Conservation (phyloP, 768 basidiomycete genomes). For the Butyriboletus loyo region DNA sequence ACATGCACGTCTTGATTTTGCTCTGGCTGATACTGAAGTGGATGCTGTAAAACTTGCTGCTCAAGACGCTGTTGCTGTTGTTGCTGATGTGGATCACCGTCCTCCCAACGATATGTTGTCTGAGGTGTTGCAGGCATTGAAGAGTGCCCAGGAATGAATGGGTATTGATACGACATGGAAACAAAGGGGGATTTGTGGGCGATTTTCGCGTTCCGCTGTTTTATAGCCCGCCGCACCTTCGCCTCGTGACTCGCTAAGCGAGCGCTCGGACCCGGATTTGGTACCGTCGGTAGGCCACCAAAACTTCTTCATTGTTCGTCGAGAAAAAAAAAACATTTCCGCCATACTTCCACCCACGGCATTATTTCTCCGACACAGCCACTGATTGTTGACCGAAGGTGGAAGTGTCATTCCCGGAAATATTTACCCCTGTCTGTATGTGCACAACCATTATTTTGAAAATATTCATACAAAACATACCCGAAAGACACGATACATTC, state of each 20-base stretch:
- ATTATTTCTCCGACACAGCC: not conserved
- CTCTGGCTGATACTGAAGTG: slow-evolving; percentile 35
- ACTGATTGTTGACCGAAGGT: not conserved
- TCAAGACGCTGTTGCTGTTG: slow-evolving; percentile 35
- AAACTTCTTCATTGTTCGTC: no score
- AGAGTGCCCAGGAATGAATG: slow-evolving; percentile 45
- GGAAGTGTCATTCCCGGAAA: not conserved
- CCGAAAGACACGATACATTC: not conserved
- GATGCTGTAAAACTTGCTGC: slow-evolving; percentile 40
- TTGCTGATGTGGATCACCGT: slow-evolving; percentile 31
- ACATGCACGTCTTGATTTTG: slow-evolving; percentile 23
- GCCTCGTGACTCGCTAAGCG: slow-evolving; percentile 26
- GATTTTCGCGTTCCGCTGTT: slow-evolving; percentile 25
- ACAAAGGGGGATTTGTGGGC: slow-evolving; percentile 24
- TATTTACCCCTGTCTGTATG: not conserved
- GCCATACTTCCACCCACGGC: not conserved
- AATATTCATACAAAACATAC: not conserved
- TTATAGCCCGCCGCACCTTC: slow-evolving; percentile 26
- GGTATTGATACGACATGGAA: slow-evolving; percentile 50
- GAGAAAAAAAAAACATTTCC: not conserved
- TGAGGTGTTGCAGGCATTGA: slow-evolving; percentile 49
- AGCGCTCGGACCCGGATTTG: slow-evolving; percentile 18
- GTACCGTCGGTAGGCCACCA: no score
- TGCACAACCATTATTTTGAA: not conserved
- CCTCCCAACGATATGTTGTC: slow-evolving; percentile 41